Percentiles rank a stretch among this genome's conserved stretches.
Conservation (phyloP, 257 asterid genomes). For the Perilla frutescens region DNA sequence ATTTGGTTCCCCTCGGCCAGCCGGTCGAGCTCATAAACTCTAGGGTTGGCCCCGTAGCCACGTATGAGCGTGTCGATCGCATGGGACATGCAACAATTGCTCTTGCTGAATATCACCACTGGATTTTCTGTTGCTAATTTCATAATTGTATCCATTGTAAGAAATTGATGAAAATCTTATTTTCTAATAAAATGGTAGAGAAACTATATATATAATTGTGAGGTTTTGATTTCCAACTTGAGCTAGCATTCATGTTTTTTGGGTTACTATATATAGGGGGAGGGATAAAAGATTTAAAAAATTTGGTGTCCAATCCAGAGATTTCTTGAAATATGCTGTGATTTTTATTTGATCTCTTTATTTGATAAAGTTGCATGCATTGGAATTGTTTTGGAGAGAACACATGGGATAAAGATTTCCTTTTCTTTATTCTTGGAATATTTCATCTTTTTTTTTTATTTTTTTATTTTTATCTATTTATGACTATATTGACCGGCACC, state of each 20-base stretch:
- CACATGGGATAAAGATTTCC: constrained; percentile 22
- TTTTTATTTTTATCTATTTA: background rate
- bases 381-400: constrained; percentile 26
- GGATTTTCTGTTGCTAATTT: constrained; percentile 49
- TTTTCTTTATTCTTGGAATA: constrained; percentile 44
- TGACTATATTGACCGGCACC: background rate
- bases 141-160: constrained; percentile 46
- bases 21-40: constrained; percentile 51
- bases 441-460: constrained; percentile 9
- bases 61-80: constrained; percentile 48
- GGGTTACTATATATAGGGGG: constrained; percentile 33
- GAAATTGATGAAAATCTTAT: background rate
- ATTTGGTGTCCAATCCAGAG: constrained; percentile 25
- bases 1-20: constrained; percentile 45
- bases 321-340: constrained; percentile 33
- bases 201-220: background rate
- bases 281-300: background rate
- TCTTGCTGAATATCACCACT: constrained; percentile 68
- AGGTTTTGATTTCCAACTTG: constrained; percentile 15
- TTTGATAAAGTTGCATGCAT: constrained; percentile 31
- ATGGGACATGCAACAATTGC: constrained; percentile 58
- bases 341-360: constrained; percentile 9
- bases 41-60: constrained; percentile 62
- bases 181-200: background rate
- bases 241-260: background rate